These are phyloP conservation scores for Fraxinus anomala DNA, from an alignment of 257 asterid species.

Conservation along the genomic window DNA sequence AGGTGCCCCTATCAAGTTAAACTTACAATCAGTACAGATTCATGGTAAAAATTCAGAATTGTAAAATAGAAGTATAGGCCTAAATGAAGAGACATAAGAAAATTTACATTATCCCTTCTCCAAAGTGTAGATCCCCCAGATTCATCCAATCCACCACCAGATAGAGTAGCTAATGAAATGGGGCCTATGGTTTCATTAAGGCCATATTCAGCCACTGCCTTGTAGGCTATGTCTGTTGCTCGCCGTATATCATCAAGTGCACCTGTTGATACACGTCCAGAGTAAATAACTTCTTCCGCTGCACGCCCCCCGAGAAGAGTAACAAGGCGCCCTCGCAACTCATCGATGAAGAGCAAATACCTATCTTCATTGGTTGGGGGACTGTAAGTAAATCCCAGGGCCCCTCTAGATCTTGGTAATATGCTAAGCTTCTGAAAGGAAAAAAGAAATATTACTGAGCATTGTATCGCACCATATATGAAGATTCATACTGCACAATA, in stretches of 20 bases:
- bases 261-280: constrained; percentile 99
- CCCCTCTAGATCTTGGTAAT: constrained; percentile 98
- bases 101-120: constrained; percentile 88
- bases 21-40: constrained; percentile 25
- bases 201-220: constrained; percentile 99
- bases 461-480: background rate
- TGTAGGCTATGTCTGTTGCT: constrained; percentile 99
- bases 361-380: constrained; percentile 94
- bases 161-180: constrained; percentile 77
- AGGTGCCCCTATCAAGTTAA: constrained; percentile 73
- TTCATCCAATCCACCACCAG: constrained; percentile 95
- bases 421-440: constrained; percentile 82
- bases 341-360: constrained; percentile 92
- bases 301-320: constrained; percentile 99
- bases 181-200: constrained; percentile 87
- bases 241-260: constrained; percentile 97
- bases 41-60: constrained; percentile 1
- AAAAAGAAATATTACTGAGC: background rate
- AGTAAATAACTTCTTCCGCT: constrained; percentile 88
- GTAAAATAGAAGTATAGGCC: background rate
- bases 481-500: background rate
- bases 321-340: constrained; percentile 95
- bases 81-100: constrained; percentile 17
- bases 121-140: constrained; percentile 74
- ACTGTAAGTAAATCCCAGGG: constrained; percentile 88